Conservation (phyloP, 148 eudicot genomes). For the Dysphania ambrosioides region DNA sequence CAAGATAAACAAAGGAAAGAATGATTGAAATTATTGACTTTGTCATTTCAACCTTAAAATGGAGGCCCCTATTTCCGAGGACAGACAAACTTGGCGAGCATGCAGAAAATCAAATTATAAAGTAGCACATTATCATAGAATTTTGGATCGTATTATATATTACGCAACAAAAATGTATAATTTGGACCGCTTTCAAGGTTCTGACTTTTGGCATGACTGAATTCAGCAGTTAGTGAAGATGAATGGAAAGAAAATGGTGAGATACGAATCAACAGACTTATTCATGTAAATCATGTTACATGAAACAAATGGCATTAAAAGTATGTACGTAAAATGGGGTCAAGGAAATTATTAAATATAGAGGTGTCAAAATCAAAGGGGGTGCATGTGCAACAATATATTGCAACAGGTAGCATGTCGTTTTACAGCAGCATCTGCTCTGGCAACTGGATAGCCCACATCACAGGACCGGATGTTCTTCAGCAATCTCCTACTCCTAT, state of each 20-base stretch:
- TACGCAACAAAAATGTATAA: not conserved
- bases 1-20: not conserved
- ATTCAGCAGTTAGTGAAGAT: not conserved
- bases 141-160: not conserved
- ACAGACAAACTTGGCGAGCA: not conserved
- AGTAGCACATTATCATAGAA: too few relatives aligned
- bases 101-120: not conserved
- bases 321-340: not conserved
- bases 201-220: not conserved
- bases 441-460: not conserved
- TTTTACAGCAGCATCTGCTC: not conserved
- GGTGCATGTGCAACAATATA: not conserved
- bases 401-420: not conserved
- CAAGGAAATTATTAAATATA: not conserved
- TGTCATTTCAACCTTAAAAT: not conserved
- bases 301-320: not conserved
- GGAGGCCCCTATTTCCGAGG: not conserved
- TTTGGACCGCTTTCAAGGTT: not conserved
- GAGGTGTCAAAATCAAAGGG: not conserved
- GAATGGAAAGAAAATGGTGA: not conserved
- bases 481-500: not conserved
- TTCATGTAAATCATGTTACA: too few relatives aligned
- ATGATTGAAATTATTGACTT: too few relatives aligned
- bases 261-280: not conserved
- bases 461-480: not conserved